These are phyloP conservation scores for Botrytis squamosa DNA, from an alignment of 2,329 filamentous ascomycete genomes.

Conservation along the genomic window DNA sequence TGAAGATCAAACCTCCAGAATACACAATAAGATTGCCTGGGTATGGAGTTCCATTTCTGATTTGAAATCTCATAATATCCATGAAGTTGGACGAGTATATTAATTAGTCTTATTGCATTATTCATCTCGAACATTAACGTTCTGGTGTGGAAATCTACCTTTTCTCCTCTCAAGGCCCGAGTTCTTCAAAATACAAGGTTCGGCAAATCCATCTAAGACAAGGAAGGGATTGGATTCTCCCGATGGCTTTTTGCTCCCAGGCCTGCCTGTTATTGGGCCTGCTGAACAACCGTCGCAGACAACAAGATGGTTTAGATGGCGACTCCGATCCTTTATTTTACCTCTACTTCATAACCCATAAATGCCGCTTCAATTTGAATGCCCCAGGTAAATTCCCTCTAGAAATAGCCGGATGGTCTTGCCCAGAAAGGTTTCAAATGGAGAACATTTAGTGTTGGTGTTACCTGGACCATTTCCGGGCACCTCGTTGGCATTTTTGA, in stretches of 20 bases:
- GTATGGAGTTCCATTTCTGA: neutral
- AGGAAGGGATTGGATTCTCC: slow-evolving; percentile 6
- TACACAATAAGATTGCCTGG: neutral
- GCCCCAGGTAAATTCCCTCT: neutral
- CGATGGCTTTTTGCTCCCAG: slow-evolving; percentile 13
- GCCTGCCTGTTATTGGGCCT: slow-evolving; percentile 15
- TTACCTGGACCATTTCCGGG: neutral
- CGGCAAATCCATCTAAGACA: slow-evolving; percentile 5
- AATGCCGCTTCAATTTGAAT: slow-evolving; percentile 9
- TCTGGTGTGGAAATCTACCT: neutral
- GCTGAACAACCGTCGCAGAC: slow-evolving; percentile 1
- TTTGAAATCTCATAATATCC: neutral
- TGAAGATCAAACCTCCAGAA: neutral
- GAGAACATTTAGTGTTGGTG: neutral
- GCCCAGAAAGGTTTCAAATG: slow-evolving; percentile 12
- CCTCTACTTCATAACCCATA: neutral
- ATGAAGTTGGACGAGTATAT: neutral
- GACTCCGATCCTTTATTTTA: neutral
- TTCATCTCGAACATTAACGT: neutral
- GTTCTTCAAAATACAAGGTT: slow-evolving; percentile 18
- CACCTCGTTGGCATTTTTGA: slow-evolving; percentile 16
- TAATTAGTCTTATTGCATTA: neutral
- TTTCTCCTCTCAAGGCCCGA: neutral
- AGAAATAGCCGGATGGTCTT: neutral
- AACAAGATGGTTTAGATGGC: neutral